A percentile compares a stretch with the other conserved stretches of the same genome.
Evolutionary conservation across 2,329 filamentous ascomycete genomes (phyloP).

Genomic region (Beauveria brongniartii): DNA sequence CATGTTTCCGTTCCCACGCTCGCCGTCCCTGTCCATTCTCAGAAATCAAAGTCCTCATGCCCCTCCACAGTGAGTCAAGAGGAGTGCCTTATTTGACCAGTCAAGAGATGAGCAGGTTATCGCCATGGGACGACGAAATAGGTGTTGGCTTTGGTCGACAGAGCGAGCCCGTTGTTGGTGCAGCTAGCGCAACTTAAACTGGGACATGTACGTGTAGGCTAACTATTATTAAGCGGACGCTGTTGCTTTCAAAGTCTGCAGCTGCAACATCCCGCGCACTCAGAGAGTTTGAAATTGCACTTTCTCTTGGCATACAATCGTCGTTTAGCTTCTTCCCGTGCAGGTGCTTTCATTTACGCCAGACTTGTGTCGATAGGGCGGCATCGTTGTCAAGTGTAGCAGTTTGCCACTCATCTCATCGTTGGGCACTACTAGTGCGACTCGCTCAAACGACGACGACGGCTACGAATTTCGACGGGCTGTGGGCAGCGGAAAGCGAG

Average conservation of each 20-base stretch:
- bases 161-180: background rate
- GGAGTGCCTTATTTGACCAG: too few species aligned
- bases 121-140: too few species aligned
- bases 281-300: background rate
- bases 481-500: background rate
- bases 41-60: too few species aligned
- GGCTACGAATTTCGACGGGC: too few species aligned
- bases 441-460: too few species aligned
- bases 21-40: too few species aligned
- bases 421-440: background rate
- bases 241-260: constrained; percentile 6
- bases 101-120: too few species aligned
- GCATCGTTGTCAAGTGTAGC: background rate
- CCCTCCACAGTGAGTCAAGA: too few species aligned
- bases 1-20: too few species aligned
- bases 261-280: background rate
- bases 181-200: background rate
- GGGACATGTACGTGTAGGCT: background rate
- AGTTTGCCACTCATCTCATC: background rate
- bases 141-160: too few species aligned
- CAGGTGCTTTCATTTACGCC: background rate
- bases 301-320: background rate
- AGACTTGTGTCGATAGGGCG: background rate
- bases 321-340: background rate
- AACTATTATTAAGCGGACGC: background rate